phyloP scores from a whole-genome alignment of 2,329 filamentous ascomycete species.

The Ceratocystiopsis sp. region DNA sequence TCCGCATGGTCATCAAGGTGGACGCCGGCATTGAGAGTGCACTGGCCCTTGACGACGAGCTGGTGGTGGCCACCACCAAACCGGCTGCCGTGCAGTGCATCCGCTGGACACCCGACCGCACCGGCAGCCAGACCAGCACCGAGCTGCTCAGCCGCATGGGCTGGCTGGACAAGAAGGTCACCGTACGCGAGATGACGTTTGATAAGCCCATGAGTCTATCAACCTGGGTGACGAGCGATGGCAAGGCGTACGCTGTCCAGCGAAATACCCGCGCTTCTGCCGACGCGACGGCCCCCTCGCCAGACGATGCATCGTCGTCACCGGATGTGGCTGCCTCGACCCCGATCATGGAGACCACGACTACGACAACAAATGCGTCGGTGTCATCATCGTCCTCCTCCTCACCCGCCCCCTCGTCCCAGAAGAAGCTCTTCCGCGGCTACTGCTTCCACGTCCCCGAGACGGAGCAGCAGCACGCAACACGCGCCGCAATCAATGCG shows the following conservation, averaged over 20 bases:
- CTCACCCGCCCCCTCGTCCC: slow-evolving; percentile 13
- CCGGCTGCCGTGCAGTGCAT: slow-evolving; percentile 95
- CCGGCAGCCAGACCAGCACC: slow-evolving; percentile 72
- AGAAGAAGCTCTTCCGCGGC: slow-evolving; percentile 64
- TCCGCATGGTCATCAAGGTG: slow-evolving; percentile 95
- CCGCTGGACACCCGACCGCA: slow-evolving; percentile 73
- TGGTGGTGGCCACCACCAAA: slow-evolving; percentile 80
- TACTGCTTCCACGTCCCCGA: slow-evolving; percentile 75
- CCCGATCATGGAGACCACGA: too few relatives aligned
- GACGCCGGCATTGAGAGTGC: slow-evolving; percentile 86
- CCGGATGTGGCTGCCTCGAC: too few relatives aligned
- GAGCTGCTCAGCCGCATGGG: slow-evolving; percentile 76
- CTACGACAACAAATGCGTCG: too few relatives aligned
- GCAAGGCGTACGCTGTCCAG: slow-evolving; percentile 81
- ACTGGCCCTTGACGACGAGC: slow-evolving; percentile 77
- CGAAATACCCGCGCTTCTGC: slow-evolving; percentile 21
- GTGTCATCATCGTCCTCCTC: slow-evolving; percentile 1
- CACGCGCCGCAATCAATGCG: slow-evolving; percentile 74
- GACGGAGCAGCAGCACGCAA: slow-evolving; percentile 40
- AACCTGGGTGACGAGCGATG: slow-evolving; percentile 81
- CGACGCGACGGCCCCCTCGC: neutral
- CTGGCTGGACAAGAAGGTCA: slow-evolving; percentile 65
- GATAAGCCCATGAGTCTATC: slow-evolving; percentile 93
- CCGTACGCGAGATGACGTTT: slow-evolving; percentile 71
- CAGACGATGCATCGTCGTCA: neutral